Conservation (phyloP, 306 rosid genomes). For the Castanospermum australe region DNA sequence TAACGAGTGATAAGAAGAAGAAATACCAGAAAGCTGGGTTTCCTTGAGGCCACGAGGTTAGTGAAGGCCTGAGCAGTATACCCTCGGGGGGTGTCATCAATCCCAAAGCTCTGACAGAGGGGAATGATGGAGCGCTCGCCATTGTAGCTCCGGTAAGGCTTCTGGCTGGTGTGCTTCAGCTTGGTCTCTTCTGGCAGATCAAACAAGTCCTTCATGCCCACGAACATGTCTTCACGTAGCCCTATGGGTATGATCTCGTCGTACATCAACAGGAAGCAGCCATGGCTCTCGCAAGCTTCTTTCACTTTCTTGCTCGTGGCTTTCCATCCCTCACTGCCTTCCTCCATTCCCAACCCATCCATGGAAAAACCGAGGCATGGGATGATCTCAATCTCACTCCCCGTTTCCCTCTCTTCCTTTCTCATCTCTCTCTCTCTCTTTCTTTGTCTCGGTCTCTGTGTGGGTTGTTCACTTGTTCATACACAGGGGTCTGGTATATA, state of each 20-base stretch:
- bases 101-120: constrained; percentile 51
- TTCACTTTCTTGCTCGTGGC: constrained; percentile 40
- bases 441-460: neutral
- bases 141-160: constrained; percentile 45
- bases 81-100: constrained; percentile 23
- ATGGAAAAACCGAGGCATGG: constrained; percentile 31
- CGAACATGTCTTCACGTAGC: constrained; percentile 35
- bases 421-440: neutral
- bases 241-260: neutral
- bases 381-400: neutral
- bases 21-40: constrained; percentile 48
- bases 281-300: constrained; percentile 51
- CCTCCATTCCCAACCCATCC: neutral
- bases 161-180: constrained; percentile 36
- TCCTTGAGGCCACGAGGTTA: constrained; percentile 63
- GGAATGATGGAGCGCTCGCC: constrained; percentile 39
- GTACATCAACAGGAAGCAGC: constrained; percentile 23
- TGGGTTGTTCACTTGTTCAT: neutral
- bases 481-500: neutral
- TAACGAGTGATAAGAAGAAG: neutral
- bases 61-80: constrained; percentile 43
- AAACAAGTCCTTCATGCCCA: constrained; percentile 37
- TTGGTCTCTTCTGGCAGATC: constrained; percentile 61
- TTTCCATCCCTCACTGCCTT: constrained; percentile 44
- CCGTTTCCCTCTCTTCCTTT: neutral